These are phyloP conservation scores for Calonectria pseudoreteaudii DNA, from an alignment of 2,329 filamentous ascomycete species.

Conservation along the genomic window DNA sequence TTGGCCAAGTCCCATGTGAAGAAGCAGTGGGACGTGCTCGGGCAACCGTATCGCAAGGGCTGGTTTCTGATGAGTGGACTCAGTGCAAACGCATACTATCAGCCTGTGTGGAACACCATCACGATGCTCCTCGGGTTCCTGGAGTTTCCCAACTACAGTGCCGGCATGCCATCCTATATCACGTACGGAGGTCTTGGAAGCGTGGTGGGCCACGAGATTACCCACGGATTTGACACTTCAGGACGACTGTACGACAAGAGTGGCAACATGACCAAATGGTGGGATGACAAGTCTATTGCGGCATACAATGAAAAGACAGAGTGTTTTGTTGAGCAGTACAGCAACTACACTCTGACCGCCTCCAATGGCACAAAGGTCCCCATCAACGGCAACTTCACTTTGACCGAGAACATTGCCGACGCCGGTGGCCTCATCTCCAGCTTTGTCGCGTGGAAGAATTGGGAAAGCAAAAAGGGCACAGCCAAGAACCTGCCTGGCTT, in stretches of 20 bases:
- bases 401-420: slow-evolving; percentile 79
- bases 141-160: slow-evolving; percentile 75
- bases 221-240: slow-evolving; percentile 76
- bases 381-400: slow-evolving; percentile 60
- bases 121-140: slow-evolving; percentile 72
- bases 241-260: slow-evolving; percentile 74
- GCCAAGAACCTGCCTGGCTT: slow-evolving; percentile 70
- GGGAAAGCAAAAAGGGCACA: slow-evolving; percentile 59
- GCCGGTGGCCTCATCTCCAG: slow-evolving; percentile 73
- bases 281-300: slow-evolving; percentile 70
- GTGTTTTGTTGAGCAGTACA: slow-evolving; percentile 78
- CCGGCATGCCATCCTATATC: slow-evolving; percentile 71
- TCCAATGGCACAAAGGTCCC: slow-evolving; percentile 59
- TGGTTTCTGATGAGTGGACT: slow-evolving; percentile 71
- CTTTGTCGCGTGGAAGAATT: slow-evolving; percentile 74
- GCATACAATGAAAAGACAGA: slow-evolving; percentile 69
- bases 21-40: slow-evolving; percentile 67
- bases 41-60: slow-evolving; percentile 70
- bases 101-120: slow-evolving; percentile 73
- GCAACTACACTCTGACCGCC: slow-evolving; percentile 68
- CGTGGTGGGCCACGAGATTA: slow-evolving; percentile 76
- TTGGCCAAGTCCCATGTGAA: slow-evolving; percentile 55
- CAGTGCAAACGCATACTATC: slow-evolving; percentile 75
- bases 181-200: slow-evolving; percentile 76
- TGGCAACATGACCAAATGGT: slow-evolving; percentile 76